Evolutionary conservation across 2,329 filamentous ascomycete species (phyloP), one percentile per base, ranked within the genome.

Genomic region (Epichloe bromicola): DNA sequence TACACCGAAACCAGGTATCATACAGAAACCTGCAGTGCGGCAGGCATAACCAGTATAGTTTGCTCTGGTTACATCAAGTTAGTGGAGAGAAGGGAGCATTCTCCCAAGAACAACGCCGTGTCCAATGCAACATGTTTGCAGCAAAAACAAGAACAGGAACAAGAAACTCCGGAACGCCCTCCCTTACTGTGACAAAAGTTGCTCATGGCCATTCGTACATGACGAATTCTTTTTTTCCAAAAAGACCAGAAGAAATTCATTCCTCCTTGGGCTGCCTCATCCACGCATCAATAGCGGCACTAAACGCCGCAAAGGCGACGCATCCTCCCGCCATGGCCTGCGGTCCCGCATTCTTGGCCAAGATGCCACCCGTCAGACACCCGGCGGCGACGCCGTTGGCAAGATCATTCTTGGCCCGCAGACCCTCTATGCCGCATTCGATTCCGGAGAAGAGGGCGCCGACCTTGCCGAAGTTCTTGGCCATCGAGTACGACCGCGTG

Each of bases 401-500:
- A 33, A 97, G 68, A 67, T 97, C 93, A 69, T 97, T 96, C 74
- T 95, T 96, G 20, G 90, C 93, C 33, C 93, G 79, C 60, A 87
- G 77, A 0, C 90, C 90, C 68, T 98, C 93, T 63, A 98, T 89
- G 57, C 87, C 89, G 72, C 93, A 98, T 71, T 98, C 93, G 49
- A 93, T 95, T 40, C 91, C 91, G 15, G 82, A 79, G 72, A 94
- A 98, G 19, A 97, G 78, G 2, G 88, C 86, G 60, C 93, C 93
- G 47, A 98, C 88, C 59, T 90, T 85, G 55, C 88, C 91, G 65
- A 98, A 98, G 74, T 94, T 97, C 72, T 90, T 93, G 50, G 90
- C 93, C 46, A 84, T 88, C 55, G 82, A 85, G 68, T 77, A 87
- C 4, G 88, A 91, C 12, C 88, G 82, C 56, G 76, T 70, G 58